Percentiles rank a stretch among this genome's conserved stretches.
Evolutionary conservation across 1,284 basidiomycete genomes (phyloP).

Genomic region (Tremellales sp.): DNA sequence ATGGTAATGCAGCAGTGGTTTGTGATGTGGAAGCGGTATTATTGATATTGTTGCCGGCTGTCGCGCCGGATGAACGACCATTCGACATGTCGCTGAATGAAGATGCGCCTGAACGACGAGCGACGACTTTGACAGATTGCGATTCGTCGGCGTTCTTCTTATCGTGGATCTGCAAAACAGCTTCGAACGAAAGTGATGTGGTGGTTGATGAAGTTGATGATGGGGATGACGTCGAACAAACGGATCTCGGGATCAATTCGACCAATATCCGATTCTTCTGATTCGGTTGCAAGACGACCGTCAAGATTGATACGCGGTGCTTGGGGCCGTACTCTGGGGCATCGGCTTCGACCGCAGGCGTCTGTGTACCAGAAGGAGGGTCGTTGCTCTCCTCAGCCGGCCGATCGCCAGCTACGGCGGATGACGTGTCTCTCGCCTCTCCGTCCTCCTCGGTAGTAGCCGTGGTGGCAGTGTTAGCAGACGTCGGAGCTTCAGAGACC

Average conservation of each 20-base stretch:
- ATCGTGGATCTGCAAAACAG: conserved; percentile 35
- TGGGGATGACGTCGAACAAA: neutral
- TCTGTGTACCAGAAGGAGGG: neutral
- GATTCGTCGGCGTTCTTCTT: conserved; percentile 46
- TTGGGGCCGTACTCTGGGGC: neutral
- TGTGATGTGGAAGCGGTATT: too few species aligned
- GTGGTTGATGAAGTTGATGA: neutral
- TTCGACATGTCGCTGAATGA: too few species aligned
- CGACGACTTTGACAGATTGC: conserved; percentile 22
- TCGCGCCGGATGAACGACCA: too few species aligned
- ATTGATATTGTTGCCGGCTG: too few species aligned
- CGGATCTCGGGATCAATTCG: conserved; percentile 18
- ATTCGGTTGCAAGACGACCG: conserved; percentile 34
- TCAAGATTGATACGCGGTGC: conserved; percentile 10
- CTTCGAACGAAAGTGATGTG: conserved; percentile 1
- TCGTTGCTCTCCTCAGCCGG: neutral
- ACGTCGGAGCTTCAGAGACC: conserved; percentile 1
- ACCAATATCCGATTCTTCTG: conserved; percentile 43
- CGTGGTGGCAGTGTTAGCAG: neutral
- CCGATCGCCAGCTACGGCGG: neutral
- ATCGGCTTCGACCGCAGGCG: neutral
- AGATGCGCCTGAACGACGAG: too few species aligned
- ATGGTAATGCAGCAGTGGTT: conserved; percentile 1
- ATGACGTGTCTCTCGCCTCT: neutral
- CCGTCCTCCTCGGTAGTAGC: neutral